Evolutionary conservation across 306 rosid species (phyloP), one percentile per base, ranked within the genome.

Genomic region (Cicer bijugum): DNA sequence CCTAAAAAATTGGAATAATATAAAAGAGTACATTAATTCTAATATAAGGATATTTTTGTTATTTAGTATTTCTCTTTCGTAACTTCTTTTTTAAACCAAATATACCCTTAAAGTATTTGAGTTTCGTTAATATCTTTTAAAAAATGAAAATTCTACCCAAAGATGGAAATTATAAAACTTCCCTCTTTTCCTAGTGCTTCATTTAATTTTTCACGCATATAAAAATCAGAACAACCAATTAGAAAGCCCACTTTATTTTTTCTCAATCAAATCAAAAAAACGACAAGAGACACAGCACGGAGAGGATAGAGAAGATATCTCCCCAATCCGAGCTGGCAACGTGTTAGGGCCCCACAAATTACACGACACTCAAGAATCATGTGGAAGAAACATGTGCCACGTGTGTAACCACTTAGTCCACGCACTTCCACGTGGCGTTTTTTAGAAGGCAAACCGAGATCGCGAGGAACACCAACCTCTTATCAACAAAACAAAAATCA

Each of bases 381-480:
- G 96, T 90, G 96, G 94, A 83, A 4, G 76, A 0, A 33, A 9
- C 52, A 82, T 4, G 6, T 1, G 85, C 96, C 98, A 92, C 88
- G 84, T 78, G 68, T 17, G 6, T 15, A 8, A 7, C 47, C 33
- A 15, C 0, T 8, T 9, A 7, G 61, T 82, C 78, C 70, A 52
- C 78, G 44, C 39, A 12, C 11, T 6, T 82, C 91, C 95, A 91
- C 89, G 93, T 93, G 98, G 85, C 89, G 42, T 0, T 0, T 6
- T 61, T 0, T 76, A 83, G 90, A 76, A 82, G 96, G 92, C 75
- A 50, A 80, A 19, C 74, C 65, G 78, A 84, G 98, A 93, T 93
- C 89, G 90, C 98, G 87, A 44, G 73, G 52, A 77, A 80, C 16
- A 75, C 79, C 74, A 82, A 62, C 92, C 97, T 84, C 93, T 90